Conservation (phyloP, 164 flowering plant genomes). For the Houttuynia cordata region DNA sequence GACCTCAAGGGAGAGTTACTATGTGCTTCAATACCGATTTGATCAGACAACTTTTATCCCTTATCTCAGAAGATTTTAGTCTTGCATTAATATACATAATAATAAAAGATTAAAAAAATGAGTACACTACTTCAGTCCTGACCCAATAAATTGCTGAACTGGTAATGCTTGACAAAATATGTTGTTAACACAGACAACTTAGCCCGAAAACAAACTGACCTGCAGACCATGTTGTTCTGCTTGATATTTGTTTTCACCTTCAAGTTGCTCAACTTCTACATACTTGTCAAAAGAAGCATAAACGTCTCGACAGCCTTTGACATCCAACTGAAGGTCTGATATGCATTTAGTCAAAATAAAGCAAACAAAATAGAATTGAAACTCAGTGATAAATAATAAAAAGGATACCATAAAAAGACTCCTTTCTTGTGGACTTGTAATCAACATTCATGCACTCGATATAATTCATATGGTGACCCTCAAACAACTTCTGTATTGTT, state of each 20-base stretch:
- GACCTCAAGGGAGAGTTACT: too few relatives aligned
- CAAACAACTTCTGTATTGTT: conserved; percentile 82
- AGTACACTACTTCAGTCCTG: too few relatives aligned
- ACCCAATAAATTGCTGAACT: neutral
- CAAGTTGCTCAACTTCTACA: conserved; percentile 91
- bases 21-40: too few relatives aligned
- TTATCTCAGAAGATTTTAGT: too few relatives aligned
- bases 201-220: conserved; percentile 23
- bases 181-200: neutral
- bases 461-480: conserved; percentile 94
- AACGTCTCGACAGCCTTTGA: conserved; percentile 92
- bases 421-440: conserved; percentile 90
- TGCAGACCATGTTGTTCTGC: conserved; percentile 90
- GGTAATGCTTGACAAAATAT: neutral
- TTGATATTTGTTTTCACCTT: conserved; percentile 91
- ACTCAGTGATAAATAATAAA: neutral
- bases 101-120: too few relatives aligned
- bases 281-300: conserved; percentile 95
- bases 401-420: conserved; percentile 79
- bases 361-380: too few relatives aligned
- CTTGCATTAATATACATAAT: too few relatives aligned
- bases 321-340: conserved; percentile 92
- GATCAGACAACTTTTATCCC: too few relatives aligned
- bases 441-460: conserved; percentile 94
- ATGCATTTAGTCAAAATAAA: too few relatives aligned